Base-by-base conservation (phyloP, 768 basidiomycete species). In the Boletus rubropictus region DNA sequence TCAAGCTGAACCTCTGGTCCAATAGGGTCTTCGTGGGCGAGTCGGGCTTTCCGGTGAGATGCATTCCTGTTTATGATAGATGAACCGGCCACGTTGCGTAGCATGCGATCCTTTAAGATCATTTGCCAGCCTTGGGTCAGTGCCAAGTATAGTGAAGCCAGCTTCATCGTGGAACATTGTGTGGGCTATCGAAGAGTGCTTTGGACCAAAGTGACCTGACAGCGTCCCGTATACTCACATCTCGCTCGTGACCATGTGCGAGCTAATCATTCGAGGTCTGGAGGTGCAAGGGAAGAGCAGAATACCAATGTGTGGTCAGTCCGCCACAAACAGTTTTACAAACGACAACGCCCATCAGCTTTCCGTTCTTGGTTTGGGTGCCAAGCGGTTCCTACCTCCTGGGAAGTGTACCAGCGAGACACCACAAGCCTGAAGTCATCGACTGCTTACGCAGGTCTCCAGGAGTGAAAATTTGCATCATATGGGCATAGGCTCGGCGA, bases 321-420 rank as follows among this genome's bases (percentile, higher is more conserved):
- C 31, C 10, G 14, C 31, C 29, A 40, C 9, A 27, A 28, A 21
- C 7, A 18, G 41, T 43, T n/a, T n/a, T 12, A 43, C 10, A 28
- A 27, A 25, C 14, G 6, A 31, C 14, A 20, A 15, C 49, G 47
- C 62, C 64, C 67, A 64, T 79, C 77, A 79, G 78, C 72, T 79
- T 76, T 79, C 77, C 77, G 77, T 79, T 79, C 78, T 79, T 72
- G 72, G 67, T 72, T 53, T 58, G 57, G 56, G 50, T 51, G 49
- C 47, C 53, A 58, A 54, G 59, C 70, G 70, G 76, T 75, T 79
- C 71, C 74, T 71, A 35, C 66, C 65, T 40, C 44, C 9, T 41
- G 49, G 49, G 59, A 56, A 69, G 66, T 72, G 53, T 73, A 75
- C 76, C 77, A 65, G 72, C 57, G 53, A 58, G 54, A 50, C 52